Evolutionary conservation across 805 yeast genomes (phyloP).

Genomic region (Pichia thaimueangensis): DNA sequence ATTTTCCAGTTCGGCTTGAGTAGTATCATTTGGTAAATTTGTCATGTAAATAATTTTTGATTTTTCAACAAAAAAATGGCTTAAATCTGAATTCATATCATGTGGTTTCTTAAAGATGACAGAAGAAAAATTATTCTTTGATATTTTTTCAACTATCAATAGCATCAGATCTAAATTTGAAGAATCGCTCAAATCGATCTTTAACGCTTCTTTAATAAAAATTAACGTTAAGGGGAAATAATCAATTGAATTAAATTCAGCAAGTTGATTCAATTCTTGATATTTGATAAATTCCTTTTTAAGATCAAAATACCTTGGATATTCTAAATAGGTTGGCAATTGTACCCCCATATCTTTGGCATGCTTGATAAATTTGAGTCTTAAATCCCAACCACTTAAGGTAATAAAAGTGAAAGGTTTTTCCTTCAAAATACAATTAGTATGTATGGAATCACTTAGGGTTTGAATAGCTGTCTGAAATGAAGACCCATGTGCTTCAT

Average conservation of each 20-base stretch:
- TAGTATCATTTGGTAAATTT: conserved; percentile 80
- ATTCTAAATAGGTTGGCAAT: conserved; percentile 69
- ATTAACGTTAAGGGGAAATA: background rate
- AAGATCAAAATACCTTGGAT: conserved; percentile 71
- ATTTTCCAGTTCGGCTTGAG: conserved; percentile 82
- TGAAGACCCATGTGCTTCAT: background rate
- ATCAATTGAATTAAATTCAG: conserved; percentile 5
- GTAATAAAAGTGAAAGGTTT: conserved; percentile 61
- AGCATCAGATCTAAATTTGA: conserved; percentile 1
- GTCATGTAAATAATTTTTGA: conserved; percentile 74
- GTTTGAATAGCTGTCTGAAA: conserved; percentile 7
- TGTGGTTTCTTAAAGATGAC: conserved; percentile 58
- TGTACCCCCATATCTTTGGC: conserved; percentile 69
- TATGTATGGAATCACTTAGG: conserved; percentile 10
- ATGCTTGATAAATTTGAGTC: conserved; percentile 75
- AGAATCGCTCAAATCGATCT: background rate
- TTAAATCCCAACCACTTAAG: conserved; percentile 58
- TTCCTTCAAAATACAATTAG: conserved; percentile 8
- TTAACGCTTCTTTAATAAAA: conserved; percentile 3
- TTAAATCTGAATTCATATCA: conserved; percentile 68
- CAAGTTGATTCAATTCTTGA: conserved; percentile 37
- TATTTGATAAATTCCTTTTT: conserved; percentile 66
- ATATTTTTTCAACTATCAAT: conserved; percentile 1
- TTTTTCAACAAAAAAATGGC: conserved; percentile 59
- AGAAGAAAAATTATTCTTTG: background rate